Evolutionary conservation across 2,329 filamentous ascomycete genomes (phyloP).

Genomic region (Alternaria gansuensis): DNA sequence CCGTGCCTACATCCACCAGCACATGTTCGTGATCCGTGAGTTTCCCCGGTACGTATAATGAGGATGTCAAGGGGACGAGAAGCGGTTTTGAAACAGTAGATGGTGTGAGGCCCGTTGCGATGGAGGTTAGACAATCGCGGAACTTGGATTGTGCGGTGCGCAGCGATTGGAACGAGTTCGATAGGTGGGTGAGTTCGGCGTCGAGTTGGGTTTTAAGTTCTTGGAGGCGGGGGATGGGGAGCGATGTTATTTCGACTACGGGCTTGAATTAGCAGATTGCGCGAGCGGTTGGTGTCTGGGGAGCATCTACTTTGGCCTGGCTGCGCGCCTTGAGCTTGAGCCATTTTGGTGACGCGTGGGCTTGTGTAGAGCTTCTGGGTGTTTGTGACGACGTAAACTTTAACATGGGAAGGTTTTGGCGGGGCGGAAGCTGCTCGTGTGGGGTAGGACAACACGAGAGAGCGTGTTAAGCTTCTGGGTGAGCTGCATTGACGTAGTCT

Average conservation of each 20-base stretch:
- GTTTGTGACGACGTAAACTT: slow-evolving; percentile 22
- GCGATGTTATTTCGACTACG: slow-evolving; percentile 73
- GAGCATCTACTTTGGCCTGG: slow-evolving; percentile 41
- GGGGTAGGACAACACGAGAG: slow-evolving; percentile 35
- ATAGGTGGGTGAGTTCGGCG: slow-evolving; percentile 94
- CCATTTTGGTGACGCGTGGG: slow-evolving; percentile 26
- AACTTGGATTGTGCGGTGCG: slow-evolving; percentile 92
- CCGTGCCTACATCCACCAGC: slow-evolving; percentile 90
- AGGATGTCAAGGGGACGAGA: slow-evolving; percentile 93
- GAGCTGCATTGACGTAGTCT: neutral
- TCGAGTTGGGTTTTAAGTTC: slow-evolving; percentile 96
- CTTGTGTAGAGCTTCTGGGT: slow-evolving; percentile 10
- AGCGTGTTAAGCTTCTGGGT: slow-evolving; percentile 26
- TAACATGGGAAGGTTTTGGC: slow-evolving; percentile 32
- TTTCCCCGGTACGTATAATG: slow-evolving; percentile 88
- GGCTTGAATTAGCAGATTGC: slow-evolving; percentile 15
- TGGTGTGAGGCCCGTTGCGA: slow-evolving; percentile 66
- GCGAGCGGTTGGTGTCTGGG: neutral
- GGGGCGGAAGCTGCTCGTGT: slow-evolving; percentile 27
- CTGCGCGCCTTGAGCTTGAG: slow-evolving; percentile 37
- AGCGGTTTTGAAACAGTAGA: slow-evolving; percentile 65
- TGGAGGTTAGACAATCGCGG: slow-evolving; percentile 83
- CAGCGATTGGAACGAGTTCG: slow-evolving; percentile 86
- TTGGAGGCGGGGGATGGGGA: slow-evolving; percentile 84
- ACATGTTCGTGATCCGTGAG: slow-evolving; percentile 62